Conservation (phyloP, 2,329 filamentous ascomycete genomes). For the Metarhizium rileyi region DNA sequence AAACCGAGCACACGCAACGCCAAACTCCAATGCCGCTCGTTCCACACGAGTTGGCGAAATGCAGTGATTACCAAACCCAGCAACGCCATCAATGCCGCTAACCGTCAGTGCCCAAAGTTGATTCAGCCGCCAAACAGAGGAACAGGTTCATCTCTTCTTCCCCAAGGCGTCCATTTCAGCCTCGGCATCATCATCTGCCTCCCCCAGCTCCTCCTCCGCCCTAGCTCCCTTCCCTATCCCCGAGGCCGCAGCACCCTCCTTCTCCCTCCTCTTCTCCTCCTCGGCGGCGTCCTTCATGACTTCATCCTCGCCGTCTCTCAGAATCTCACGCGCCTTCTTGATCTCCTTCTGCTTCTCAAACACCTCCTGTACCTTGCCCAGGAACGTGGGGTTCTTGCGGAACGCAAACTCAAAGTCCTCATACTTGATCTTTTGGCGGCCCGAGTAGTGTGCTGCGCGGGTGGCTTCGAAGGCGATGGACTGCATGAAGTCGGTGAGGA, state of each 20-base stretch:
- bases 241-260: constrained; percentile 11
- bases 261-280: constrained; percentile 29
- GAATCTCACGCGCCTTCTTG: constrained; percentile 69
- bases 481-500: constrained; percentile 93
- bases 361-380: constrained; percentile 84
- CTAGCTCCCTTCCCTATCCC: constrained; percentile 13
- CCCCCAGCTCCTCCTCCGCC: constrained; percentile 41
- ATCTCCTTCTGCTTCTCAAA: constrained; percentile 81
- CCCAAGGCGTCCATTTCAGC: constrained; percentile 30
- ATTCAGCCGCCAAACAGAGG: neutral
- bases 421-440: constrained; percentile 93
- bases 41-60: neutral
- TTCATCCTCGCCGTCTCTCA: constrained; percentile 56
- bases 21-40: too few species aligned
- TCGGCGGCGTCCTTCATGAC: constrained; percentile 44
- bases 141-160: constrained; percentile 23
- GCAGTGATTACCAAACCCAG: neutral
- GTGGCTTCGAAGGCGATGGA: constrained; percentile 87
- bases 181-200: constrained; percentile 40
- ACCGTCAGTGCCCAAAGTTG: neutral
- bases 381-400: constrained; percentile 70
- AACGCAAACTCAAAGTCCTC: constrained; percentile 96
- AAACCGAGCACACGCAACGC: too few species aligned
- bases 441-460: constrained; percentile 72
- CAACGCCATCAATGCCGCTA: neutral